Base-by-base conservation (phyloP, 371 early-diverging fungal species). In the Phascolomyces articulosus region DNA sequence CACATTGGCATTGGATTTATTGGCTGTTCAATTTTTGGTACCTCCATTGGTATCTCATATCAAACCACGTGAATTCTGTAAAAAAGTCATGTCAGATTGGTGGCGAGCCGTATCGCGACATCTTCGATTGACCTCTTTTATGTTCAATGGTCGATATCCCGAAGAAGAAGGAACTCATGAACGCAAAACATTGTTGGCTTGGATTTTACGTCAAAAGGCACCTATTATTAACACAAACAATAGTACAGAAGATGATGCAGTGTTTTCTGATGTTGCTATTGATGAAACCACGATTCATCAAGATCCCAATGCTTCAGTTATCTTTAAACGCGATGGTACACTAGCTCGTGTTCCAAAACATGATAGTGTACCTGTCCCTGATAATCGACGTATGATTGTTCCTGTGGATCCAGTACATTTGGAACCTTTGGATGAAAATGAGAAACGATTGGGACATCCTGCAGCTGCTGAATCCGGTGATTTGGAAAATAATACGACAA, bases 51-150 rank as follows among this genome's bases (percentile, higher is more conserved):
- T 91, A n/a, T 73, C 66, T 2, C 74, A 80, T 62, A 63, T 91
- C 8, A 72, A 85, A 11, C 90, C 91, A 18, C 80, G 81, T 41
- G 75, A 71, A 23, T 55, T 84, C 4, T 80, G 88, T 41, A 77
- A 79, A 57, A 70, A 66, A 23, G 66, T 81, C 23, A 75, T 94
- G 49, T 69, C 71, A 21, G 64, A 65, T 16, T 93, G 94, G 91
- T 95, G 93, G 90, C 79, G 79, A 27, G 60, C 78, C 40, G 79
- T 86, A 0, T 88, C 94, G 1, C 77, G 80, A 9, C 68, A 68
- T n/a, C 71, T 93, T 34, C 89, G 95, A 1, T 70, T 97, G 55
- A 85, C 93, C 7, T 87, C 90, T n/a, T 95, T 95, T 68, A 84
- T 97, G 82, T 89, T 95, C 67, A 93, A 93, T 34, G 84, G 80